Evolutionary conservation across 331 rosid species (phyloP).

Genomic region (Phaseolus coccineus): DNA sequence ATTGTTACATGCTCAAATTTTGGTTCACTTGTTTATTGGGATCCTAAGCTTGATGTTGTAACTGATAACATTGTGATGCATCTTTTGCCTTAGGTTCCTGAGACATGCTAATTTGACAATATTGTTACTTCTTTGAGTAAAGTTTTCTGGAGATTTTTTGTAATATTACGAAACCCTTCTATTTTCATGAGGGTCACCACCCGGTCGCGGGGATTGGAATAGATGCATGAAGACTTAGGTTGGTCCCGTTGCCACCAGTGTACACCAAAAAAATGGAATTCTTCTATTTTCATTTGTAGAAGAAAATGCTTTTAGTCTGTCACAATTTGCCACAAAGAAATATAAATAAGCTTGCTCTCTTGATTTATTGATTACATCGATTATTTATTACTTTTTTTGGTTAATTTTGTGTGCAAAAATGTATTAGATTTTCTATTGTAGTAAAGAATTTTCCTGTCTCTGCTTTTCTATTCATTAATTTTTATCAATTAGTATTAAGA

Average conservation of each 20-base stretch:
- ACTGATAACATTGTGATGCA: conserved; percentile 14
- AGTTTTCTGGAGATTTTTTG: not conserved
- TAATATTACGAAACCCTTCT: conserved; percentile 26
- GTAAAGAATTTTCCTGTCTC: conserved; percentile 10
- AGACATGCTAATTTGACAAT: conserved; percentile 27
- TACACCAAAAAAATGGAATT: not conserved
- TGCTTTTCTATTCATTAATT: conserved; percentile 10
- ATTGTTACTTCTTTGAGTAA: not conserved
- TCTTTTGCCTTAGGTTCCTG: conserved; percentile 12
- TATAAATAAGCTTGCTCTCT: not conserved
- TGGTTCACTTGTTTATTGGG: conserved; percentile 7
- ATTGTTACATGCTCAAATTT: conserved; percentile 8
- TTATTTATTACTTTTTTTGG: not conserved
- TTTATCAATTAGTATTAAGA: conserved; percentile 17
- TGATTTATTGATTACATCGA: not conserved
- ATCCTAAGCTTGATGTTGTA: conserved; percentile 22
- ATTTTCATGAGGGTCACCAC: conserved; percentile 10
- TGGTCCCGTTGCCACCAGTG: too few relatives aligned
- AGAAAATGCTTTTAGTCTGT: not conserved
- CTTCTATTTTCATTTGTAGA: not conserved
- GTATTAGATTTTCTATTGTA: not conserved
- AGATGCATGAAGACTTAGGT: too few relatives aligned
- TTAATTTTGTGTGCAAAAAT: not conserved
- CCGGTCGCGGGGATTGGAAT: too few relatives aligned
- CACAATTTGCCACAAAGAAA: not conserved